A percentile compares a stretch with the other conserved stretches of the same genome.
phyloP scores from a whole-genome alignment of 257 asterid species.

The Knoxia roxburghii region DNA sequence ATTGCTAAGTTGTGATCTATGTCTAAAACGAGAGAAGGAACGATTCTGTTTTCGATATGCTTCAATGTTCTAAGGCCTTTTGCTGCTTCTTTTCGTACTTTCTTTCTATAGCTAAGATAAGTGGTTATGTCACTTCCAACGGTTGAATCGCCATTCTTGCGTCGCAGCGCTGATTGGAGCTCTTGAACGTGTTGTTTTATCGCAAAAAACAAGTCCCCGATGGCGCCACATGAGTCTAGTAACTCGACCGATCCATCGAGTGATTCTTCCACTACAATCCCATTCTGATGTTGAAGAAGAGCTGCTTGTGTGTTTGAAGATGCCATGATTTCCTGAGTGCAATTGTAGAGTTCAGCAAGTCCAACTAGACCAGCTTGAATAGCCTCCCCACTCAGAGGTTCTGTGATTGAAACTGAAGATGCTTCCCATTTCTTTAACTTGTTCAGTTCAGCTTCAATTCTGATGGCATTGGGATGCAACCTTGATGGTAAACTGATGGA shows the following conservation, averaged over 20 bases:
- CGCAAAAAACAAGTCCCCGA: constrained; percentile 34
- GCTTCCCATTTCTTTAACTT: constrained; percentile 34
- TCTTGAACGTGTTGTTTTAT: constrained; percentile 39
- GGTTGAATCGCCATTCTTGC: constrained; percentile 45
- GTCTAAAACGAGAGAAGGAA: constrained; percentile 9
- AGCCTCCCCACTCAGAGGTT: constrained; percentile 23
- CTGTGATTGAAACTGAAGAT: constrained; percentile 18
- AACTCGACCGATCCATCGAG: constrained; percentile 44
- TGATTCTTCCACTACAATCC: constrained; percentile 28
- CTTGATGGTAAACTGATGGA: constrained; percentile 85
- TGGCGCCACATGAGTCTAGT: constrained; percentile 52
- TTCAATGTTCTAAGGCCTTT: constrained; percentile 46
- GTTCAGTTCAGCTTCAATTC: constrained; percentile 37
- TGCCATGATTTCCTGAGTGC: constrained; percentile 23
- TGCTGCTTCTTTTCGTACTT: constrained; percentile 40
- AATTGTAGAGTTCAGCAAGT: constrained; percentile 26
- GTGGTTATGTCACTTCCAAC: constrained; percentile 29
- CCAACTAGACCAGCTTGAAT: constrained; percentile 31
- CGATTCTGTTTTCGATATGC: constrained; percentile 32
- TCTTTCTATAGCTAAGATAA: constrained; percentile 39
- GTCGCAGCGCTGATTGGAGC: constrained; percentile 62
- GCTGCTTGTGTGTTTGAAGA: constrained; percentile 22
- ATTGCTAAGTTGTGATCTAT: constrained; percentile 13
- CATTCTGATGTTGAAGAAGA: constrained; percentile 31
- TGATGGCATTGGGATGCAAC: constrained; percentile 36